Base-by-base conservation (phyloP, 2,329 filamentous ascomycete species). In the Pezicula carpinea region DNA sequence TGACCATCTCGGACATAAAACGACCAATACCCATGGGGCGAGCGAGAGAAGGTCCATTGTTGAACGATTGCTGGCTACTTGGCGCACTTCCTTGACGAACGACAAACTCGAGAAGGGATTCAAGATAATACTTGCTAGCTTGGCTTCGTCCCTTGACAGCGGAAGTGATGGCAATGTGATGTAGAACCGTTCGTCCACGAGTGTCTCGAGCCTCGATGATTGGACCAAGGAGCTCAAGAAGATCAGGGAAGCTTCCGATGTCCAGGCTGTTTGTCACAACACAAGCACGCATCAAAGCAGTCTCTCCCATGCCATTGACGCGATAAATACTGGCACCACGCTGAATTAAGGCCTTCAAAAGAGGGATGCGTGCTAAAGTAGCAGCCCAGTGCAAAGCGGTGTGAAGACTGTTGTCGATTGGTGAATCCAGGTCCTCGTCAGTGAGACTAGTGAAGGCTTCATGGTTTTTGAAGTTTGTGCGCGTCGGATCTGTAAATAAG, bases 1-100 rank as follows among this genome's bases (percentile, higher is more conserved):
- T 97, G 50, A 99, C 92, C 65, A 99, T 95, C 63, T 97, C 91
- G 41, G 87, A 89, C 80, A 99, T 95, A 69, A 99, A 99, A 32
- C 89, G 83, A 23, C 89, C 91, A 44, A 99, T 77, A 19, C 87
- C 89, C 68, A 97, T 95, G 10, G 60, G 54, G 13, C 52, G 44
- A 6, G 54, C 39, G 13, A 53, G 43, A n/a, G 51, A 47, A 15
- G 46, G 45, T 5, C 51, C 53, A 35, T 50, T 66, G 40, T 38
- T 53, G 36, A 61, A 59, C 13, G 55, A 57, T 46, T 68, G 64
- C 56, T 78, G 77, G 58, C 73, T 79, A 53, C 71, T 79, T 19
- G 79, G 74, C 5, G 74, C 75, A 47, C 83, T 85, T 4, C 87
- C 87, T 64, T 95, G 89, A 31, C 91, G 83, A 2, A 97, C 91